Base-by-base conservation (phyloP, 164 flowering plant genomes). In the Aristolochia californica region DNA sequence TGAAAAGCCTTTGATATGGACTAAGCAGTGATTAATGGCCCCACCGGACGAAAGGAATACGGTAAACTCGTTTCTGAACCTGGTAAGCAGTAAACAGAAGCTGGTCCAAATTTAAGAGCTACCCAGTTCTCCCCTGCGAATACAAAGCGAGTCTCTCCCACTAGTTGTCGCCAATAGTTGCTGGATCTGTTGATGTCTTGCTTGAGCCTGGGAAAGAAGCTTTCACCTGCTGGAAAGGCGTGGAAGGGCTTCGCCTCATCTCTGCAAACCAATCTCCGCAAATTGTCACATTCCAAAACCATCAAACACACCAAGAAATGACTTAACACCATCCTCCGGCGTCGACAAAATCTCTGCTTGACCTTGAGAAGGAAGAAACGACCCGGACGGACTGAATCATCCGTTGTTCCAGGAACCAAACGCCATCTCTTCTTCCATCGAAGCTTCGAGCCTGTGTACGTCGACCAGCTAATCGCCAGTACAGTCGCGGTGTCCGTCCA, bases 241-340 rank as follows among this genome's bases (percentile, higher is more conserved):
- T 84, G 85, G 87, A 80, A 74, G 71, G 66, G 69, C 72, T 62
- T 84, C 73, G 70, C 83, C 62, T 48, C 74, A 53, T 74, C 61
- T 56, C 58, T 84, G 0, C 75, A 76, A 28, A 69, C 53, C 58
- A 78, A 73, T 21, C 72, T 78, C 7, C 72, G 60, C 58, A 80
- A 68, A 30, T 66, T 76, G 53, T 64, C 74, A 21, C 66, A 27
- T 27, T 64, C 79, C 38, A 74, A 66, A 64, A 16, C 70, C 63
- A 54, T 72, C 38, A 66, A 57, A 49, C 66, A 64, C 40, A 62
- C 73, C 56, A 63, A 45, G 43, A 44, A 27, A 22, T 47, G 55
- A 13, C 48, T 53, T 57, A 62, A 49, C 57, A 15, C 44, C 23
- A 52, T 60, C 13, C 55, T 58, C 4, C 13, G 11, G 16, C 57